Percentiles rank a stretch among this genome's conserved stretches.
Conservation (phyloP, 1,139 yeast species). For the Saccharomyces hybrid region DNA sequence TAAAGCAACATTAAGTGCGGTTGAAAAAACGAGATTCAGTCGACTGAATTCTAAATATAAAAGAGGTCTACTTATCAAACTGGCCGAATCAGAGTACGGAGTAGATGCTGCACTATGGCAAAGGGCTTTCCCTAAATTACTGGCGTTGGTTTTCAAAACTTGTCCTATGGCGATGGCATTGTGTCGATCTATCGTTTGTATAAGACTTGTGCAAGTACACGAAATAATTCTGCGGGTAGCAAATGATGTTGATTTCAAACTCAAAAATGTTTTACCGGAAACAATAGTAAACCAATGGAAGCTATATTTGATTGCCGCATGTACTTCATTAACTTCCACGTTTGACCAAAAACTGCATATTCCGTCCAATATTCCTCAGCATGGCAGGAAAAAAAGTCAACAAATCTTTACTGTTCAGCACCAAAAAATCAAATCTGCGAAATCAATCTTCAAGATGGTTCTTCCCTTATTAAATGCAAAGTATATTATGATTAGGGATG, state of each 20-base stretch:
- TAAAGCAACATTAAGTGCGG: conserved; percentile 56
- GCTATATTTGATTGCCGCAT: conserved; percentile 80
- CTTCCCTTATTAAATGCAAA: conserved; percentile 37
- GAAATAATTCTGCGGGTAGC: conserved; percentile 65
- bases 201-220: conserved; percentile 87
- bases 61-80: conserved; percentile 55
- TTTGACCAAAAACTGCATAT: conserved; percentile 71
- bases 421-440: conserved; percentile 88
- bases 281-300: conserved; percentile 82
- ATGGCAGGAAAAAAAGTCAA: conserved; percentile 53
- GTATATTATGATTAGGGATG: conserved; percentile 71
- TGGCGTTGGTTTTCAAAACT: conserved; percentile 63
- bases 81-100: conserved; percentile 90
- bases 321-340: conserved; percentile 84
- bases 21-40: conserved; percentile 69
- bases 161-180: conserved; percentile 94
- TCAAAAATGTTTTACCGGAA: conserved; percentile 53
- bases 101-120: conserved; percentile 95
- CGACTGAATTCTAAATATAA: conserved; percentile 47
- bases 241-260: conserved; percentile 34
- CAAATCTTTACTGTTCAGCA: conserved; percentile 78
- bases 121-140: conserved; percentile 69
- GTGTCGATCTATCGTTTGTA: conserved; percentile 88
- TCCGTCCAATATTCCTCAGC: conserved; percentile 35
- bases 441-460: conserved; percentile 18